phyloP scores from a whole-genome alignment of 1,139 yeast genomes.

The Scheffersomyces stambukii region DNA sequence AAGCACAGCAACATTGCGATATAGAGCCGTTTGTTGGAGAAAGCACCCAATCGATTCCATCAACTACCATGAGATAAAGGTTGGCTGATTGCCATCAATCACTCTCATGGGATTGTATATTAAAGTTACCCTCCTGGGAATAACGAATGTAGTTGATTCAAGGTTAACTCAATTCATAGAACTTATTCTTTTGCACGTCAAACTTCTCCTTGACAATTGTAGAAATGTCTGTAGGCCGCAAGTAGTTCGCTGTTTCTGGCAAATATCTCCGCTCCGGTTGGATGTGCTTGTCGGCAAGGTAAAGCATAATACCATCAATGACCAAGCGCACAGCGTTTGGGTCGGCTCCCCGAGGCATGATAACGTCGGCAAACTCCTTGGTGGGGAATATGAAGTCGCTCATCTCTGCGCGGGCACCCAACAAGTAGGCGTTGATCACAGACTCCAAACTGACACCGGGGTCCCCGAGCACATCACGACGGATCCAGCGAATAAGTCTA shows the following conservation, averaged over 20 bases:
- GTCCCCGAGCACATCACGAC: slow-evolving; percentile 35
- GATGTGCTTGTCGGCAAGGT: slow-evolving; percentile 15
- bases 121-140: too few species aligned
- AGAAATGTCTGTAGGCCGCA: slow-evolving; percentile 21
- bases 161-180: slow-evolving; percentile 40
- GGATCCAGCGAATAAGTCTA: slow-evolving; percentile 71
- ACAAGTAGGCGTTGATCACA: slow-evolving; percentile 58
- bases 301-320: slow-evolving; percentile 63
- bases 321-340: slow-evolving; percentile 60
- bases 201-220: slow-evolving; percentile 38
- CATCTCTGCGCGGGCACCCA: slow-evolving; percentile 73
- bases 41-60: too few species aligned
- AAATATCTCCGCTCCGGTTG: slow-evolving; percentile 13
- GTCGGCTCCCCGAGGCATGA: slow-evolving; percentile 73
- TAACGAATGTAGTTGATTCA: not conserved
- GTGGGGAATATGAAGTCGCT: slow-evolving; percentile 70
- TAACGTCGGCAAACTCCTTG: slow-evolving; percentile 74
- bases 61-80: too few species aligned
- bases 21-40: too few species aligned
- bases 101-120: too few species aligned
- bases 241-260: slow-evolving; percentile 12
- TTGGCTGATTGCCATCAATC: too few species aligned
- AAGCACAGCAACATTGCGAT: slow-evolving; percentile 12
- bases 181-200: slow-evolving; percentile 47
- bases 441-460: slow-evolving; percentile 32